A percentile compares a stretch with the other conserved stretches of the same genome.
Evolutionary conservation across 257 asterid species (phyloP).

Genomic region (Gentiana straminea): DNA sequence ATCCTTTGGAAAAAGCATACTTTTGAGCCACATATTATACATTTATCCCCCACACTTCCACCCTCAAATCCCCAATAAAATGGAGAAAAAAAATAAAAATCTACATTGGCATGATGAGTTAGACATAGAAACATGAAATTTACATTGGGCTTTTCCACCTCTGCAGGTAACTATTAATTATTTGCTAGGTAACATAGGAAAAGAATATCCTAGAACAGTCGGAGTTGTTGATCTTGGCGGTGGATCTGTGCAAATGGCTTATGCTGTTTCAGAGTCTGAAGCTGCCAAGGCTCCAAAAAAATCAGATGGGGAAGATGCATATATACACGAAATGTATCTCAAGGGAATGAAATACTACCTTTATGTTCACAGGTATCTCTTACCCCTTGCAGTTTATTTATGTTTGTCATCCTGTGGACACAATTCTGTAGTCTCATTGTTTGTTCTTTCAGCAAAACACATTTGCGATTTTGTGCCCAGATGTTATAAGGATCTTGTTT

Average conservation of each 20-base stretch:
- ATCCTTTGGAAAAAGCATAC: no score
- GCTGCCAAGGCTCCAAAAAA: slow-evolving; percentile 33
- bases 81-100: background rate
- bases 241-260: slow-evolving; percentile 49
- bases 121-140: background rate
- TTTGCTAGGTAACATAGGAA: slow-evolving; percentile 45
- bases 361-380: slow-evolving; percentile 35
- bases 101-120: background rate
- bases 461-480: background rate
- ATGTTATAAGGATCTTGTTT: no score
- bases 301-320: slow-evolving; percentile 26
- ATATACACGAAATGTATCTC: slow-evolving; percentile 31
- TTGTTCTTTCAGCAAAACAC: background rate
- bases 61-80: background rate
- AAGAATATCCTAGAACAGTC: slow-evolving; percentile 35
- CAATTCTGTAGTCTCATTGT: background rate
- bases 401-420: background rate
- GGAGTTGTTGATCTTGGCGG: slow-evolving; percentile 72
- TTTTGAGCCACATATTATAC: no score
- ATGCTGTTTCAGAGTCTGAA: slow-evolving; percentile 36
- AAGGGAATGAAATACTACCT: slow-evolving; percentile 36
- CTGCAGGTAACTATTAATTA: slow-evolving; percentile 59
- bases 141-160: background rate
- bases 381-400: background rate
- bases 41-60: no score